Conservation (phyloP, 805 yeast species). For the Suhomyces sp. region DNA sequence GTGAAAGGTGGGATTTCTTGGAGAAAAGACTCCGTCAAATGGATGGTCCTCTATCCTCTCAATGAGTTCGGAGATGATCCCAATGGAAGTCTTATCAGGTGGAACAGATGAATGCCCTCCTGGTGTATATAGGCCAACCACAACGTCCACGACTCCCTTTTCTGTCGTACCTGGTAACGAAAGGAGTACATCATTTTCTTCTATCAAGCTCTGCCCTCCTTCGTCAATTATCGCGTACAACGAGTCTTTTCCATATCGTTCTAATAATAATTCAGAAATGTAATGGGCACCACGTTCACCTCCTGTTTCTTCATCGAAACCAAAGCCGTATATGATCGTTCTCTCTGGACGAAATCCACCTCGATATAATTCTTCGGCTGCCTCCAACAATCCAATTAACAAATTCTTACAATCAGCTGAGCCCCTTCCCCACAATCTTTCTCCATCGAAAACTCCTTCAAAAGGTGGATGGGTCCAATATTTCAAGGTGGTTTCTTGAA, state of each 20-base stretch:
- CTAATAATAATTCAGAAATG: constrained; percentile 9
- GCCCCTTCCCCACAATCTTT: constrained; percentile 40
- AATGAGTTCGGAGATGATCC: constrained; percentile 24
- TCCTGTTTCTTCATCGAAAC: constrained; percentile 19
- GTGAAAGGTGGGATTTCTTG: constrained; percentile 24
- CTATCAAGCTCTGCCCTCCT: constrained; percentile 18
- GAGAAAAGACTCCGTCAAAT: constrained; percentile 20
- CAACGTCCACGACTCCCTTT: constrained; percentile 15
- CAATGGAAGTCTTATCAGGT: constrained; percentile 30
- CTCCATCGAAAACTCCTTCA: constrained; percentile 38
- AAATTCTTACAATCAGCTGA: constrained; percentile 35
- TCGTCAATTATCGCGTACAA: constrained; percentile 18
- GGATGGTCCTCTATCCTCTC: constrained; percentile 20
- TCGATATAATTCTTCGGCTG: constrained; percentile 13
- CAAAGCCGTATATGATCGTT: constrained; percentile 16
- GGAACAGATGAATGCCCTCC: constrained; percentile 33
- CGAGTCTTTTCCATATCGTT: constrained; percentile 14
- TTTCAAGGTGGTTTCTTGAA: constrained; percentile 18
- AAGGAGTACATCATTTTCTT: constrained; percentile 15
- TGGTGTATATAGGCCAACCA: constrained; percentile 21
- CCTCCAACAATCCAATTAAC: constrained; percentile 22
- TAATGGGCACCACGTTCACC: constrained; percentile 14
- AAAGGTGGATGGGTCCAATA: constrained; percentile 41
- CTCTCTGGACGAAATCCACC: constrained; percentile 15
- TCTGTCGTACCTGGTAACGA: constrained; percentile 22